phyloP scores from a whole-genome alignment of 176 grass and related monocot genomes.

The Luzula sylvatica region DNA sequence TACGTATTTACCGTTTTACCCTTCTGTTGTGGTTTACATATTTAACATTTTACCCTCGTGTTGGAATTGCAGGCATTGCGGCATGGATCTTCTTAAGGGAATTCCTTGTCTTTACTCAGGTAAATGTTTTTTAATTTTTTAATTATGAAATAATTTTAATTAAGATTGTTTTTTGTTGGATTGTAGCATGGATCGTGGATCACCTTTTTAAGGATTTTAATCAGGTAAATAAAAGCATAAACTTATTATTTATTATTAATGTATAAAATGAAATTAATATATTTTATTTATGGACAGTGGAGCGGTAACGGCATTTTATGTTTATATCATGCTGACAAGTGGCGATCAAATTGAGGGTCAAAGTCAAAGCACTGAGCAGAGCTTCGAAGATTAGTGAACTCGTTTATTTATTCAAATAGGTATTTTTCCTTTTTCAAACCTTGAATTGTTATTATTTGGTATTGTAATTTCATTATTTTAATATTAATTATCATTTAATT shows the following conservation, averaged over 20 bases:
- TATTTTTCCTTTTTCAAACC: not conserved
- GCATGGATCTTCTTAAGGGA: slow-evolving; percentile 17
- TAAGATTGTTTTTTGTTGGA: not conserved
- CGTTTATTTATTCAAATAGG: slow-evolving; percentile 7
- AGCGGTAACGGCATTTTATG: slow-evolving; percentile 12
- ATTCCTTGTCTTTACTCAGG: not conserved
- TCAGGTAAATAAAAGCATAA: too few species aligned
- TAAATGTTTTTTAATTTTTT: not conserved
- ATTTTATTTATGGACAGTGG: slow-evolving; percentile 12
- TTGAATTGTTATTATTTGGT: not conserved
- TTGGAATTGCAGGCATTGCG: slow-evolving; percentile 13
- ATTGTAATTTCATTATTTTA: too few species aligned
- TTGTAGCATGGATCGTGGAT: not conserved
- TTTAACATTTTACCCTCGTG: too few species aligned
- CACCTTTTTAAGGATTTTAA: too few species aligned
- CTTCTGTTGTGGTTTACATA: too few species aligned
- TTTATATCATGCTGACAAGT: slow-evolving; percentile 15
- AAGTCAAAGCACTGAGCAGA: not conserved
- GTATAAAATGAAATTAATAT: too few species aligned
- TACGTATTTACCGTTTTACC: slow-evolving; percentile 24
- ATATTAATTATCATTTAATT: too few species aligned
- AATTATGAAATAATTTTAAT: not conserved
- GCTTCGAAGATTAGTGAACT: slow-evolving; percentile 11
- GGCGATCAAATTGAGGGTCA: slow-evolving; percentile 3
- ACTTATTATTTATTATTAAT: too few species aligned